Evolutionary conservation across 805 yeast species (phyloP).

Genomic region (Sugiyamaella mastotermitis): DNA sequence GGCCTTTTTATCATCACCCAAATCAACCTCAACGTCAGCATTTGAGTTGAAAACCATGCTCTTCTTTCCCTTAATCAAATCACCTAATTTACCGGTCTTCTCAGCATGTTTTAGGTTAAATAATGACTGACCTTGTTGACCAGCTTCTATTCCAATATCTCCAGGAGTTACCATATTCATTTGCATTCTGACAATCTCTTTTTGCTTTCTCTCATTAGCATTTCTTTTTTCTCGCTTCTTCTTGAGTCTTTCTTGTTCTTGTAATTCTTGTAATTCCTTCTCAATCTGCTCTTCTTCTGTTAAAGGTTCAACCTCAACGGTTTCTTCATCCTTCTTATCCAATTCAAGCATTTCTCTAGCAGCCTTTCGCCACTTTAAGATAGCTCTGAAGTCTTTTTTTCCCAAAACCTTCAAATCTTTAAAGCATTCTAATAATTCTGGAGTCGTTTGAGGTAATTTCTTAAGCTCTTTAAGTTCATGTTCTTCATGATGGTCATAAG

Average conservation of each 20-base stretch:
- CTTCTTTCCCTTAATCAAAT: conserved; percentile 66
- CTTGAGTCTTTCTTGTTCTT: conserved; percentile 62
- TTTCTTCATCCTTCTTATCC: conserved; percentile 43
- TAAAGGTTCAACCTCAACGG: conserved; percentile 55
- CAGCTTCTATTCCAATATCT: conserved; percentile 93
- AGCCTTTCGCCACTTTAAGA: conserved; percentile 82
- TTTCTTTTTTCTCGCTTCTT: conserved; percentile 76
- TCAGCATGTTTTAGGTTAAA: conserved; percentile 83
- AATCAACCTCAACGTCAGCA: conserved; percentile 20
- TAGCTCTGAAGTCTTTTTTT: conserved; percentile 80
- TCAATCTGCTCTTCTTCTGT: conserved; percentile 89
- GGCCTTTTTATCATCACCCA: conserved; percentile 17
- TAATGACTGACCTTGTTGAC: conserved; percentile 64
- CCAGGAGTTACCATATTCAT: conserved; percentile 92
- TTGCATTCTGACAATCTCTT: conserved; percentile 85
- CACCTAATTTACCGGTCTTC: conserved; percentile 73
- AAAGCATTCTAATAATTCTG: conserved; percentile 74
- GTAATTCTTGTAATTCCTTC: conserved; percentile 69
- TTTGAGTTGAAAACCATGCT: conserved; percentile 36
- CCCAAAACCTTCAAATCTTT: conserved; percentile 93
- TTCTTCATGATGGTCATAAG: conserved; percentile 53
- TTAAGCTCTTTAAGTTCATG: conserved; percentile 67
- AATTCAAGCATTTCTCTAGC: conserved; percentile 75
- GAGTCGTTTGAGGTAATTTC: conserved; percentile 69
- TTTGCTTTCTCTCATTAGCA: conserved; percentile 76